Evolutionary conservation across 805 yeast species (phyloP).

Genomic region (Pichia insulana): DNA sequence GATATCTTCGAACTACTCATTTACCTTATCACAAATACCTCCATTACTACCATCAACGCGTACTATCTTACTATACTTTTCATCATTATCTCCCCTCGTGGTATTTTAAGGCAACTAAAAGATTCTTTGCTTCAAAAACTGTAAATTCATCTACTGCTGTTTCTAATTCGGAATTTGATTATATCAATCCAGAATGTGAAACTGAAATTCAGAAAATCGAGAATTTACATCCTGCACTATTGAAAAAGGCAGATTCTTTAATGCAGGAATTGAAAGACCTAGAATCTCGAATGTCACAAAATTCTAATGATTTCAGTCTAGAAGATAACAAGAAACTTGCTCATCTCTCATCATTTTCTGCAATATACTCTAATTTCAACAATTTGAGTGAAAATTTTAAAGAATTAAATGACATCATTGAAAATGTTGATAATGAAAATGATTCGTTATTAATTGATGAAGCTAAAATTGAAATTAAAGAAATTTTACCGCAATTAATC

Average conservation of each 20-base stretch:
- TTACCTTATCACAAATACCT: no score
- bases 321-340: conserved; percentile 43
- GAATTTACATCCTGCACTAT: conserved; percentile 39
- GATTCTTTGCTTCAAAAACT: no score
- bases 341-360: conserved; percentile 35
- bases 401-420: conserved; percentile 28
- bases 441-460: conserved; percentile 41
- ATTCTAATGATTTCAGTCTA: conserved; percentile 35
- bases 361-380: conserved; percentile 32
- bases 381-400: conserved; percentile 24
- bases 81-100: no score
- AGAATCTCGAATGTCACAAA: conserved; percentile 31
- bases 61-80: no score
- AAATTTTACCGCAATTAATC: conserved; percentile 35
- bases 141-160: no score
- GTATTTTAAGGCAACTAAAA: no score
- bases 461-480: conserved; percentile 51
- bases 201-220: conserved; percentile 1
- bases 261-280: conserved; percentile 33
- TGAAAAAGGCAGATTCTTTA: conserved; percentile 38
- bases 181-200: no score
- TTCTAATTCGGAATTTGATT: no score
- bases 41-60: no score
- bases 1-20: no score
- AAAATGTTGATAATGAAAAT: conserved; percentile 29